Evolutionary conservation across 306 rosid genomes (phyloP).

Genomic region (Astragalus membranaceus): DNA sequence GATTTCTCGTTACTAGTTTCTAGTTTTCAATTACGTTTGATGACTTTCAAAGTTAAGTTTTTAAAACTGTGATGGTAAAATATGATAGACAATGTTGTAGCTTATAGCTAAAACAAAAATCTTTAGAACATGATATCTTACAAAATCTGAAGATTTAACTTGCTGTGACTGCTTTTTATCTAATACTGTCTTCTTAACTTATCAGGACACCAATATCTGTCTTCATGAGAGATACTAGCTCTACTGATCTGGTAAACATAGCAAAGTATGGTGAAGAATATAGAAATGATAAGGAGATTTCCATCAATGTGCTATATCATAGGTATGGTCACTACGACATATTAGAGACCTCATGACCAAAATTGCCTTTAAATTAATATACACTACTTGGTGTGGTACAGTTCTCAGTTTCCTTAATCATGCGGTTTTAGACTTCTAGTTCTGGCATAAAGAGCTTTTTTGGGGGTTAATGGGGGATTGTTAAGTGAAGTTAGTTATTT

Average conservation of each 20-base stretch:
- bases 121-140: background rate
- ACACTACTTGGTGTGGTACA: conserved; percentile 17
- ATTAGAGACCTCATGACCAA: conserved; percentile 46
- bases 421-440: conserved; percentile 17
- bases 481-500: background rate
- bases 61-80: background rate
- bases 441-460: conserved; percentile 8
- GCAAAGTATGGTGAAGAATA: conserved; percentile 84
- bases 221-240: conserved; percentile 61
- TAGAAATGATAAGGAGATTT: conserved; percentile 38
- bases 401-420: background rate
- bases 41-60: background rate
- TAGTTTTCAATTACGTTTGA: background rate
- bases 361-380: conserved; percentile 26
- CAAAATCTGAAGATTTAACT: too few species aligned
- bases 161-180: background rate
- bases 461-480: conserved; percentile 1
- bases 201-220: conserved; percentile 74
- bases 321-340: conserved; percentile 94
- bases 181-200: conserved; percentile 12
- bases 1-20: background rate
- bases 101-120: background rate
- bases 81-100: background rate
- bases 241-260: conserved; percentile 58
- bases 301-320: conserved; percentile 81